phyloP scores from a whole-genome alignment of 805 yeast species.

The Lipomyces kockii region DNA sequence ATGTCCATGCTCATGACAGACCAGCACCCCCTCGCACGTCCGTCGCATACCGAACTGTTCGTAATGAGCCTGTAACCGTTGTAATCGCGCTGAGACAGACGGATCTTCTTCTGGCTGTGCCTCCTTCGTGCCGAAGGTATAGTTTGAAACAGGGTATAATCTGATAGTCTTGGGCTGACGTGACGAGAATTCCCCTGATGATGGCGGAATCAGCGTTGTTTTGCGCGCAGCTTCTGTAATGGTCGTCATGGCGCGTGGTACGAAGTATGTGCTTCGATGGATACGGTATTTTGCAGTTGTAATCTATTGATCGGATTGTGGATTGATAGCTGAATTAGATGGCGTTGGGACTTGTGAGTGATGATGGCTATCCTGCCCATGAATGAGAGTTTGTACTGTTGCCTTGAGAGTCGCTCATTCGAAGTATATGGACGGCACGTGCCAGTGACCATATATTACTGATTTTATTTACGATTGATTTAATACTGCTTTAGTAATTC shows the following conservation, averaged over 20 bases:
- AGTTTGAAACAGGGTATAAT: conserved; percentile 44
- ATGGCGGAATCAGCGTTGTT: conserved; percentile 36
- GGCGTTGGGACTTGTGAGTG: not conserved
- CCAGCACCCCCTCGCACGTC: conserved; percentile 43
- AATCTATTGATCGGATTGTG: not conserved
- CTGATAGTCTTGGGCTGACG: conserved; percentile 40
- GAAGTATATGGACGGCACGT: too few species aligned
- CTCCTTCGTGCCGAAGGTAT: conserved; percentile 43
- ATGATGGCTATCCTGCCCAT: too few species aligned
- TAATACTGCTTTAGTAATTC: too few species aligned
- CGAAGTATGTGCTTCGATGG: not conserved
- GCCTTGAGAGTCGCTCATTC: too few species aligned
- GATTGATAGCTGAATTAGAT: not conserved
- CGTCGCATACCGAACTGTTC: conserved; percentile 43
- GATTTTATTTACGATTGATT: too few species aligned
- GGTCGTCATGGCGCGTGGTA: conserved; percentile 27
- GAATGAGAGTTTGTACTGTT: too few species aligned
- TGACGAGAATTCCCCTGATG: conserved; percentile 36
- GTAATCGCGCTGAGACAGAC: conserved; percentile 41
- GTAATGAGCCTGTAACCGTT: conserved; percentile 42
- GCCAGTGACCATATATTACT: too few species aligned
- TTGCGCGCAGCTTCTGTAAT: conserved; percentile 37
- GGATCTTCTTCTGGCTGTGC: conserved; percentile 44
- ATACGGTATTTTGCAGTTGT: not conserved
- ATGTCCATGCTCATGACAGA: conserved; percentile 46